phyloP scores from a whole-genome alignment of 1,284 basidiomycete species.

The Coniferiporia sulphurascens region DNA sequence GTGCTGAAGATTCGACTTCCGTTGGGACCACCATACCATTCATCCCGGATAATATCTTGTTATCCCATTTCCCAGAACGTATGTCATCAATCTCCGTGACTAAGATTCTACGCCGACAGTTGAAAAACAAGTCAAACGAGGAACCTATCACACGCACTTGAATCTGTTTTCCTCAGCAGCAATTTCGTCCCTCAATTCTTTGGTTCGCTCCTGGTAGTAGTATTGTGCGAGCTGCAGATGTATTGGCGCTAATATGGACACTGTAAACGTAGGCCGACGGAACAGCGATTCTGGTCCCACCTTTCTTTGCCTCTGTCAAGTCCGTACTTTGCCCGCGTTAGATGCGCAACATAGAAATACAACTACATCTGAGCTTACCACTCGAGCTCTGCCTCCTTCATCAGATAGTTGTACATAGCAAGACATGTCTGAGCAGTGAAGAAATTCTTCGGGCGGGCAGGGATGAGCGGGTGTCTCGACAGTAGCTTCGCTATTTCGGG shows the following conservation, averaged over 20 bases:
- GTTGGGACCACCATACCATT: neutral
- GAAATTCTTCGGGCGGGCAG: conserved; percentile 51
- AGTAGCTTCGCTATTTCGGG: conserved; percentile 60
- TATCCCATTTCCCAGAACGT: conserved; percentile 64
- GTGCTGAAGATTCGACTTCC: neutral
- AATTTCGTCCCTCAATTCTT: conserved; percentile 68
- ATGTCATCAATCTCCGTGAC: conserved; percentile 72
- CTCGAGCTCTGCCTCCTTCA: conserved; percentile 64
- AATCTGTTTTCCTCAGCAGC: conserved; percentile 69
- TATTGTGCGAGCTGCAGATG: conserved; percentile 71
- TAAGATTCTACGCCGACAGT: conserved; percentile 37
- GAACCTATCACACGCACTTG: conserved; percentile 43
- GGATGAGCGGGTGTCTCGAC: conserved; percentile 58
- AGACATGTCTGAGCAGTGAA: conserved; percentile 74
- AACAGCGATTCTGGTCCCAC: conserved; percentile 23
- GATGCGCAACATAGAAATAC: neutral
- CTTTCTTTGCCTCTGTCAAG: conserved; percentile 16
- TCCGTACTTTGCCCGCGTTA: conserved; percentile 13
- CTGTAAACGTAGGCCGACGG: neutral
- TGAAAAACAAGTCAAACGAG: neutral
- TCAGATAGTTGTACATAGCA: conserved; percentile 58
- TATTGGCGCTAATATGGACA: conserved; percentile 32
- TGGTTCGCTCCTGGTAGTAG: conserved; percentile 63
- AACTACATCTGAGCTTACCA: conserved; percentile 40
- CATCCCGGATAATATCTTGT: conserved; percentile 25